These are phyloP conservation scores for Fusarium armeniacum DNA, from an alignment of 2,329 filamentous ascomycete species.

Conservation along the genomic window DNA sequence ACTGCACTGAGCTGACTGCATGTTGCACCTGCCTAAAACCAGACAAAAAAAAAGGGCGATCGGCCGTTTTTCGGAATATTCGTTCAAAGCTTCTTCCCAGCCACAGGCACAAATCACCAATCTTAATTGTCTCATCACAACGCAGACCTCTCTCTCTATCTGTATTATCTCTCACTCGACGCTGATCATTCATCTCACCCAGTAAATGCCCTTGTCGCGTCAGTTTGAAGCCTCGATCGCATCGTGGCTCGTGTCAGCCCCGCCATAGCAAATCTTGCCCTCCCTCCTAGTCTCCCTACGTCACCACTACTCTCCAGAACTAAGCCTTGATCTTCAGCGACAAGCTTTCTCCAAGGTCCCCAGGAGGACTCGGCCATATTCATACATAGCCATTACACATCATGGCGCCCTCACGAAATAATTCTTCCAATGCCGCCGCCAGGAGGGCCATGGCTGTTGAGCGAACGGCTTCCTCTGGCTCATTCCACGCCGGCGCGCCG, in stretches of 20 bases:
- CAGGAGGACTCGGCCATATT: not conserved
- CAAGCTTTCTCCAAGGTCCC: constrained; percentile 20
- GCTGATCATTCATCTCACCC: not conserved
- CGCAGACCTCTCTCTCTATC: not conserved
- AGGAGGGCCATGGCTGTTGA: constrained; percentile 22
- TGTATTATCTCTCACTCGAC: not conserved
- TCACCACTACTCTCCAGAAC: constrained; percentile 29
- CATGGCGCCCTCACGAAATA: constrained; percentile 43
- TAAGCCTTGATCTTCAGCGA: constrained; percentile 19
- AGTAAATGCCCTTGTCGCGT: constrained; percentile 27
- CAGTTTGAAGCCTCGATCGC: constrained; percentile 34
- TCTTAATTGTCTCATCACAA: constrained; percentile 24
- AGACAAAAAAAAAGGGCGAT: constrained; percentile 16
- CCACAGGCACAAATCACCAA: constrained; percentile 3
- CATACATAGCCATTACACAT: constrained; percentile 1
- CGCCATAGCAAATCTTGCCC: constrained; percentile 32
- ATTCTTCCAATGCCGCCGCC: constrained; percentile 17
- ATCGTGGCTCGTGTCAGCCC: constrained; percentile 42
- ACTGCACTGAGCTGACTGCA: not conserved
- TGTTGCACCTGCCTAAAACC: constrained; percentile 7
- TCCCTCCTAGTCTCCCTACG: constrained; percentile 18
- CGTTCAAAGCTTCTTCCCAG: not conserved
- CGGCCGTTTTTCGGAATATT: constrained; percentile 24
- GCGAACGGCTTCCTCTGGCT: constrained; percentile 58
- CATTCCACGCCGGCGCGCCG: constrained; percentile 67